Percentiles rank a stretch among this genome's conserved stretches.
These are phyloP conservation scores for Opeltia flavorubescens DNA, from an alignment of 495 filamentous ascomycete genomes.

Conservation along the genomic window DNA sequence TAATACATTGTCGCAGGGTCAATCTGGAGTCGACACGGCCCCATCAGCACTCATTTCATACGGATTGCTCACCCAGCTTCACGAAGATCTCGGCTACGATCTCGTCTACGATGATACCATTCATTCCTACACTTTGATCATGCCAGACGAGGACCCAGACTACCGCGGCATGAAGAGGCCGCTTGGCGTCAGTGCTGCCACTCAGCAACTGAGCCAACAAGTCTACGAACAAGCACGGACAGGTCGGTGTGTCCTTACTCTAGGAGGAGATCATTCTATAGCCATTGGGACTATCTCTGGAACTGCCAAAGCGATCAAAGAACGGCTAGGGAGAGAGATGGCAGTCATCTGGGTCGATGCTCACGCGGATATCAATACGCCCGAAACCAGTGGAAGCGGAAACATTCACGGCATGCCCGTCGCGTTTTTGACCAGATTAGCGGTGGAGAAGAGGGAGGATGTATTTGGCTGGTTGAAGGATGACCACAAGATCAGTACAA, in stretches of 20 bases:
- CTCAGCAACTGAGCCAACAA: conserved; percentile 60
- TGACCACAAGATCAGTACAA: conserved; percentile 48
- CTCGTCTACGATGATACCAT: conserved; percentile 74
- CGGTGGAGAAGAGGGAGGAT: conserved; percentile 52
- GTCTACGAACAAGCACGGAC: conserved; percentile 76
- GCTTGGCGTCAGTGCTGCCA: conserved; percentile 77
- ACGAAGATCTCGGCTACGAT: conserved; percentile 73
- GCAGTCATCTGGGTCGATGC: conserved; percentile 98
- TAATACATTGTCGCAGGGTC: conserved; percentile 41
- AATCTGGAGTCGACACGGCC: conserved; percentile 83
- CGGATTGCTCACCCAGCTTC: conserved; percentile 73
- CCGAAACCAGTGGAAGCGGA: conserved; percentile 75
- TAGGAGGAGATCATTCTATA: conserved; percentile 93
- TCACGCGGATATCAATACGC: conserved; percentile 94
- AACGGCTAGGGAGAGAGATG: conserved; percentile 62
- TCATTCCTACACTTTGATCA: conserved; percentile 66
- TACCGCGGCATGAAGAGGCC: conserved; percentile 90
- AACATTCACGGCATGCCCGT: conserved; percentile 99
- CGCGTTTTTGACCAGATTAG: conserved; percentile 75
- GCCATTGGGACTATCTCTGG: conserved; percentile 87
- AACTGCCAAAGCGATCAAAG: conserved; percentile 67
- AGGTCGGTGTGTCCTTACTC: conserved; percentile 78
- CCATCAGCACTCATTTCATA: conserved; percentile 82
- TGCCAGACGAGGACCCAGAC: conserved; percentile 60
- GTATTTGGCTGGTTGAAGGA: conserved; percentile 80